phyloP scores from a whole-genome alignment of 2,329 filamentous ascomycete genomes.

The Penicillium occitanis region DNA sequence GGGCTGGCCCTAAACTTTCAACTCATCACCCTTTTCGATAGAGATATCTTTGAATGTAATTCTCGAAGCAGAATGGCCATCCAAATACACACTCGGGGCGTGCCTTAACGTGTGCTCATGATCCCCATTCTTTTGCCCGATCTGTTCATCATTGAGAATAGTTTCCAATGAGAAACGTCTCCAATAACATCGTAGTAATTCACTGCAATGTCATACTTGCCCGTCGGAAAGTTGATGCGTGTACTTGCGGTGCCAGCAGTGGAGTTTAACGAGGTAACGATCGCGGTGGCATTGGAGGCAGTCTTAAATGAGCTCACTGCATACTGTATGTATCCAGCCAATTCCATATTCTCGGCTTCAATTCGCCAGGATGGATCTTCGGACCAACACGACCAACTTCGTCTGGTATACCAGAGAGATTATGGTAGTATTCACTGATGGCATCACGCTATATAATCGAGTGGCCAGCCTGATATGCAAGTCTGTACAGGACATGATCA shows the following conservation, averaged over 20 bases:
- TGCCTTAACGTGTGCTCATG: conserved; percentile 60
- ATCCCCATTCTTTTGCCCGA: conserved; percentile 62
- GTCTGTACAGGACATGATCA: conserved; percentile 58
- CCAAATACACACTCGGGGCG: conserved; percentile 57
- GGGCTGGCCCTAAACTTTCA: conserved; percentile 58
- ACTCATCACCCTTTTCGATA: conserved; percentile 51
- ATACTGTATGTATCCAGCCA: conserved; percentile 58
- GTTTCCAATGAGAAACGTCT: conserved; percentile 57
- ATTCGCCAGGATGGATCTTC: conserved; percentile 61
- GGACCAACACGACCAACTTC: conserved; percentile 53
- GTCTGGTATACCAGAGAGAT: conserved; percentile 62
- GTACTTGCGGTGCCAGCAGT: conserved; percentile 53
- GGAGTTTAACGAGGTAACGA: conserved; percentile 56
- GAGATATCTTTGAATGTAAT: conserved; percentile 57
- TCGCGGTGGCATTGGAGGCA: conserved; percentile 56
- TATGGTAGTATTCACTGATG: conserved; percentile 64
- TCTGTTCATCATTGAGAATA: conserved; percentile 54
- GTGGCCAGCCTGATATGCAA: conserved; percentile 67
- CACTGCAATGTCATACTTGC: conserved; percentile 62
- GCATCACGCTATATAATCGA: conserved; percentile 72
- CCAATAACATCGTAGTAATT: conserved; percentile 65
- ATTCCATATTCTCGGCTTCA: conserved; percentile 65
- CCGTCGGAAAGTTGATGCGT: conserved; percentile 51
- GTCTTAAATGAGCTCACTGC: conserved; percentile 59
- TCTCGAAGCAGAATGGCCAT: conserved; percentile 64